phyloP scores from a whole-genome alignment of 2,329 filamentous ascomycete species.

The Arthrinium puccinioides region DNA sequence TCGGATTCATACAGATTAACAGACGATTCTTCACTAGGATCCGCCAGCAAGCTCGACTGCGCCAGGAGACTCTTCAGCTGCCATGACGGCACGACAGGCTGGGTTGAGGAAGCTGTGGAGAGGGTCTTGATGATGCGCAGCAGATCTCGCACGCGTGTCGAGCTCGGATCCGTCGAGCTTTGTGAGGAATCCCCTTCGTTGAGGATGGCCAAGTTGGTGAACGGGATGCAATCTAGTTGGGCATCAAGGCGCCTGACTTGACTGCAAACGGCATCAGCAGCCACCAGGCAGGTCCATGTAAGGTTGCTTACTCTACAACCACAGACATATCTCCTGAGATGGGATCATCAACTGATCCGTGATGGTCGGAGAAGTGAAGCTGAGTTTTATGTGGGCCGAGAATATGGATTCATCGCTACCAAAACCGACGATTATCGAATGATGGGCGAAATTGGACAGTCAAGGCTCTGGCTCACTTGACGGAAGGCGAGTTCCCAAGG shows the following conservation, averaged over 20 bases:
- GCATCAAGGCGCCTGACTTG: constrained; percentile 58
- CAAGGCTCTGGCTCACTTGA: no score
- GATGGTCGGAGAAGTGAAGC: no score
- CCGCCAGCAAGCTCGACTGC: constrained; percentile 49
- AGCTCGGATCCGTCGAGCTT: constrained; percentile 36
- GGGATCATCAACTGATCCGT: no score
- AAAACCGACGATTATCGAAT: not conserved
- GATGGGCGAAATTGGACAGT: no score
- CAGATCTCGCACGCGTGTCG: constrained; percentile 52
- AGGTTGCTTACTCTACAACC: no score
- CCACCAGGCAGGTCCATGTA: no score
- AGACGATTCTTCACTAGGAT: constrained; percentile 17
- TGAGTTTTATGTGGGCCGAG: not conserved
- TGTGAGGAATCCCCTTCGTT: constrained; percentile 25
- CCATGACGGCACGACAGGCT: constrained; percentile 50
- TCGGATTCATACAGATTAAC: constrained; percentile 59
- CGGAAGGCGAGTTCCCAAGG: no score
- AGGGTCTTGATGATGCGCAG: constrained; percentile 63
- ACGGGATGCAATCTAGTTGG: constrained; percentile 57
- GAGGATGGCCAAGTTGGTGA: constrained; percentile 35
- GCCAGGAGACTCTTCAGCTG: constrained; percentile 56
- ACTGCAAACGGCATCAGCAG: constrained; percentile 25
- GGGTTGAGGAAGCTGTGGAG: constrained; percentile 56
- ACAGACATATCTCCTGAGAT: no score
- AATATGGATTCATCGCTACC: not conserved